Conservation (phyloP, 164 flowering plant species). For the Aristolochia californica region DNA sequence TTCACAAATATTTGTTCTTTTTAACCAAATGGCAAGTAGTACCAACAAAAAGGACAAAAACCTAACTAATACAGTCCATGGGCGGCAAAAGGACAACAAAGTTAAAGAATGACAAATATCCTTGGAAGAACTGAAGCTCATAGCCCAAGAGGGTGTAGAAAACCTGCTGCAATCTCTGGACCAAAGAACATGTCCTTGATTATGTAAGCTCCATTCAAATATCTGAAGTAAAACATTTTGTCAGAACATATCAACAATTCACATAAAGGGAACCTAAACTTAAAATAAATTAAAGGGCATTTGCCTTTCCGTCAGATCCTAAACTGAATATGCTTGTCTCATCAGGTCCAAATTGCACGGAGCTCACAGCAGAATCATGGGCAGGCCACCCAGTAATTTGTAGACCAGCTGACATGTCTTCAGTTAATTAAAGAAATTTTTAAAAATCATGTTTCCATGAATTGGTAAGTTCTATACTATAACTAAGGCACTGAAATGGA, state of each 20-base stretch:
- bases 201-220: conserved; percentile 94
- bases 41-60: neutral
- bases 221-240: conserved; percentile 39
- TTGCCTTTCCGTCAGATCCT: conserved; percentile 89
- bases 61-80: neutral
- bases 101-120: neutral
- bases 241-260: neutral
- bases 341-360: conserved; percentile 86
- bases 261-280: neutral
- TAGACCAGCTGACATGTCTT: conserved; percentile 91
- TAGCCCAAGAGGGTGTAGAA: neutral
- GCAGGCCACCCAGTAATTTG: conserved; percentile 99
- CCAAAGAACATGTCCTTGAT: conserved; percentile 88
- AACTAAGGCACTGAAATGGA: too few species aligned
- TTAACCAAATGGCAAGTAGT: too few species aligned
- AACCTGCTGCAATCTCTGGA: conserved; percentile 80
- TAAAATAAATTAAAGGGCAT: conserved; percentile 10
- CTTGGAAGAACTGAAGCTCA: neutral
- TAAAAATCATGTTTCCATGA: too few species aligned
- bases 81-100: neutral
- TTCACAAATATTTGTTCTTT: too few species aligned
- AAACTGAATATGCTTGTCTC: conserved; percentile 92
- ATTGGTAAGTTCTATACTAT: too few species aligned
- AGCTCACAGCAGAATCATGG: conserved; percentile 86
- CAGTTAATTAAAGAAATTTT: conserved; percentile 38